These are phyloP conservation scores for Hymenoscyphus fraxineus DNA, from an alignment of 2,329 filamentous ascomycete species.

Conservation along the genomic window DNA sequence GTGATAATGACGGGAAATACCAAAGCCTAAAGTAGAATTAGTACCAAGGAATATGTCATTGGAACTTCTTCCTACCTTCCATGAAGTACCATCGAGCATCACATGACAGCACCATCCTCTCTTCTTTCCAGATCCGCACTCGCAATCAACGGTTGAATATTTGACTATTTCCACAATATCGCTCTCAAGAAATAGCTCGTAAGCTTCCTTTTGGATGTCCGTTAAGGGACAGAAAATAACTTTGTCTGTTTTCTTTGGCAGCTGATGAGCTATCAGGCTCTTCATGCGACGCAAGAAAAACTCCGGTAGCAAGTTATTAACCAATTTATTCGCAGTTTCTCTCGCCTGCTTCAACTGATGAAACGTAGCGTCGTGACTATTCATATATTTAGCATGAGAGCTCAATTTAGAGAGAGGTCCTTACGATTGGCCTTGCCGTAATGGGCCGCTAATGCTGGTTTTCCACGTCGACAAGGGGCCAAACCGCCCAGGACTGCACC, in stretches of 20 bases:
- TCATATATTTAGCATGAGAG: slow-evolving; percentile 9
- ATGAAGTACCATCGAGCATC: slow-evolving; percentile 49
- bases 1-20: slow-evolving; percentile 83
- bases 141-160: slow-evolving; percentile 62
- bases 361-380: slow-evolving; percentile 73
- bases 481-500: slow-evolving; percentile 81
- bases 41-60: slow-evolving; percentile 45
- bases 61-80: slow-evolving; percentile 40
- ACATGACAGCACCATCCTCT: slow-evolving; percentile 78
- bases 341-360: slow-evolving; percentile 77
- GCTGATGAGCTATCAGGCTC: slow-evolving; percentile 81
- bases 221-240: slow-evolving; percentile 95
- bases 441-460: slow-evolving; percentile 68
- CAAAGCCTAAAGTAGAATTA: slow-evolving; percentile 46
- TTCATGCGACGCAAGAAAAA: slow-evolving; percentile 95
- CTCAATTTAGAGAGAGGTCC: slow-evolving; percentile 4
- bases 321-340: slow-evolving; percentile 77
- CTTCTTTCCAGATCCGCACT: slow-evolving; percentile 65
- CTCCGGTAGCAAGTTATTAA: slow-evolving; percentile 79
- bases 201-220: slow-evolving; percentile 73
- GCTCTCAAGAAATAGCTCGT: slow-evolving; percentile 75
- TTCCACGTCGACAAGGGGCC: slow-evolving; percentile 73
- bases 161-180: slow-evolving; percentile 67
- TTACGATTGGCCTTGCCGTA: slow-evolving; percentile 77
- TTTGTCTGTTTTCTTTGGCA: slow-evolving; percentile 90